Base-by-base conservation (phyloP, 352 stramenopile genomes). In the Phytophthora citrophthora region DNA sequence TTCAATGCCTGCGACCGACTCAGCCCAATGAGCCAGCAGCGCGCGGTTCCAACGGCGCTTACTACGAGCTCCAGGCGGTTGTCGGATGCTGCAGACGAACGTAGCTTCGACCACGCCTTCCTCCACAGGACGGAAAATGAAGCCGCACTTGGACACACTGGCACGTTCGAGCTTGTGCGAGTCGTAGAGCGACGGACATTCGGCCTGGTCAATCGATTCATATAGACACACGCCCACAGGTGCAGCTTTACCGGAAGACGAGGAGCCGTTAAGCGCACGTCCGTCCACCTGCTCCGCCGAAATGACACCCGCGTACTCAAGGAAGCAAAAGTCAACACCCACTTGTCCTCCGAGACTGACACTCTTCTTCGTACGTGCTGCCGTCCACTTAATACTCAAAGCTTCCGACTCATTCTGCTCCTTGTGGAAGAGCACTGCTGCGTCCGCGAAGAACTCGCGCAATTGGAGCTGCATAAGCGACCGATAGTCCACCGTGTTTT, bases 301-400 rank as follows among this genome's bases (percentile, higher is more conserved):
- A 7, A 92, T 45, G 39, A 94, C 72, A 34, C 83, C 86, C 1
- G 81, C 74, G 68, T 94, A 94, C 66, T 94, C 86, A 23, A 94
- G 62, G 10, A 94, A 48, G 48, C 86, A 94, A 18, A 92, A 89
- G 63, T 94, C 86, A 20, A 83, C 55, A 13, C 68, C 74, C 44
- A 82, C 78, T 29, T 84, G 65, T 36, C 66, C 70, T 47, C 77
- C 73, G 20, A 79, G 51, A 40, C 70, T 77, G 18, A 73, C 67
- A 18, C 73, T 83, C 67, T 91, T 90, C 60, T 91, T 91, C 48
- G 76, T 80, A 26, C 83, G 72, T 32, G 85, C 78, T 15, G 83
- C 86, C 34, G 88, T 63, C 86, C 86, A 94, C 62, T 94, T 94
- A 71, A 94, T 86, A 57, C 79, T 84, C 39, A 94, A 68, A 44